A percentile compares a stretch with the other conserved stretches of the same genome.
phyloP scores from a whole-genome alignment of 306 rosid genomes.

The Sphenostylis stenocarpa region DNA sequence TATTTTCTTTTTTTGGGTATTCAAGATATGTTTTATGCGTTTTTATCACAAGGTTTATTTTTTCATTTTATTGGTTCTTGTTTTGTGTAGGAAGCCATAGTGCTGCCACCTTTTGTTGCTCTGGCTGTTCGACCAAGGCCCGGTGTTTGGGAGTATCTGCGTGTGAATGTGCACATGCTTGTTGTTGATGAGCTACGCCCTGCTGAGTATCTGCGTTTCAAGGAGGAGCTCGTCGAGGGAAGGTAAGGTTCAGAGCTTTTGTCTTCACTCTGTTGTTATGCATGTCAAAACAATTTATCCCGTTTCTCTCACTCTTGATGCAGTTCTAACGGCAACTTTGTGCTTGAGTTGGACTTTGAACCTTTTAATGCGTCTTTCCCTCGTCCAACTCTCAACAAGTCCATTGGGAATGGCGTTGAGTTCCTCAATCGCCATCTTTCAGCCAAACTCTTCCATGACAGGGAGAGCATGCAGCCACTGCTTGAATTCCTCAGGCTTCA shows the following conservation, averaged over 20 bases:
- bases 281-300: neutral
- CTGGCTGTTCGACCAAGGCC: slow-evolving; percentile 97
- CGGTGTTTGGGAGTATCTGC: slow-evolving; percentile 97
- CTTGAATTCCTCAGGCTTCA: slow-evolving; percentile 89
- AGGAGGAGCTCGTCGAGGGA: slow-evolving; percentile 96
- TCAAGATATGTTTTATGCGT: neutral
- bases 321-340: slow-evolving; percentile 79
- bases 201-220: slow-evolving; percentile 83
- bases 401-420: slow-evolving; percentile 96
- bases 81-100: slow-evolving; percentile 71
- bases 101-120: slow-evolving; percentile 91
- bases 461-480: slow-evolving; percentile 91
- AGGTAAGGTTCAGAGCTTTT: slow-evolving; percentile 43
- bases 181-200: slow-evolving; percentile 68
- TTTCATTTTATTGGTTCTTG: neutral
- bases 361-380: slow-evolving; percentile 89
- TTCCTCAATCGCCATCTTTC: slow-evolving; percentile 98
- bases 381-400: slow-evolving; percentile 87
- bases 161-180: slow-evolving; percentile 71
- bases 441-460: slow-evolving; percentile 96
- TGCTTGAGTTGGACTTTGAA: slow-evolving; percentile 95
- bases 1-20: neutral
- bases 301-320: neutral
- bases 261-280: neutral
- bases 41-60: neutral